Percentiles rank a stretch among this genome's conserved stretches.
phyloP scores from a whole-genome alignment of 2,329 filamentous ascomycete genomes.

The Harringtonia lauricola region DNA sequence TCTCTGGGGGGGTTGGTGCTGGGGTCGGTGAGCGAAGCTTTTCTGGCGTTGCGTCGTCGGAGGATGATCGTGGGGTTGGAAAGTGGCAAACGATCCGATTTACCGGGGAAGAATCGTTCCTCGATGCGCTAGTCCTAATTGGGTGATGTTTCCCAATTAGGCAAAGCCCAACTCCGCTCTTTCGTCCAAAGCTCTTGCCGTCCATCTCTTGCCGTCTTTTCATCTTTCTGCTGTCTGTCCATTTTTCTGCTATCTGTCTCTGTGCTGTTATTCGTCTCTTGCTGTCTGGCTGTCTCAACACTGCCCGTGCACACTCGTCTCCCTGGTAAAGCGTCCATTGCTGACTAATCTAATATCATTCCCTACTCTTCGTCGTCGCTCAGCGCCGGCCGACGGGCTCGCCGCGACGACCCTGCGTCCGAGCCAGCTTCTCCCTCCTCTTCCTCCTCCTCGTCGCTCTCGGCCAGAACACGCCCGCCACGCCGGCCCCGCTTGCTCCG shows the following conservation, averaged over 20 bases:
- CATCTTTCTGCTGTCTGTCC: too few species aligned
- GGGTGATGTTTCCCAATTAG: neutral
- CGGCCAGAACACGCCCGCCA: slow-evolving; percentile 14
- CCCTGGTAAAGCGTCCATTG: neutral
- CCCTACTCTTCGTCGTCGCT: slow-evolving; percentile 13
- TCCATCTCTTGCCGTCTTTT: too few species aligned
- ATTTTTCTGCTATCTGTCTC: too few species aligned
- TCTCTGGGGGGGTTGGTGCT: too few species aligned
- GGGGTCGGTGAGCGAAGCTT: too few species aligned
- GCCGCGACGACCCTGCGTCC: slow-evolving; percentile 6
- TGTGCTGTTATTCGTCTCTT: slow-evolving; percentile 9
- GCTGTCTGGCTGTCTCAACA: too few species aligned
- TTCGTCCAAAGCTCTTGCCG: too few species aligned
- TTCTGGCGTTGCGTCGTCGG: too few species aligned
- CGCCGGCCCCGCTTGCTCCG: slow-evolving; percentile 7
- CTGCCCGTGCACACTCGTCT: neutral
- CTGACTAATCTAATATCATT: too few species aligned
- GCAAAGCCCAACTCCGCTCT: neutral
- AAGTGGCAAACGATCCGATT: too few species aligned
- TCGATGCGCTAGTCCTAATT: neutral
- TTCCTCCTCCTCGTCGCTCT: slow-evolving; percentile 20
- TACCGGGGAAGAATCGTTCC: neutral
- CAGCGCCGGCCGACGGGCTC: slow-evolving; percentile 23
- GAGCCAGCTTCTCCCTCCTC: neutral
- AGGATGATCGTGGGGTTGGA: too few species aligned